Conservation (phyloP, 257 asterid species). For the Solanum tacnaense region DNA sequence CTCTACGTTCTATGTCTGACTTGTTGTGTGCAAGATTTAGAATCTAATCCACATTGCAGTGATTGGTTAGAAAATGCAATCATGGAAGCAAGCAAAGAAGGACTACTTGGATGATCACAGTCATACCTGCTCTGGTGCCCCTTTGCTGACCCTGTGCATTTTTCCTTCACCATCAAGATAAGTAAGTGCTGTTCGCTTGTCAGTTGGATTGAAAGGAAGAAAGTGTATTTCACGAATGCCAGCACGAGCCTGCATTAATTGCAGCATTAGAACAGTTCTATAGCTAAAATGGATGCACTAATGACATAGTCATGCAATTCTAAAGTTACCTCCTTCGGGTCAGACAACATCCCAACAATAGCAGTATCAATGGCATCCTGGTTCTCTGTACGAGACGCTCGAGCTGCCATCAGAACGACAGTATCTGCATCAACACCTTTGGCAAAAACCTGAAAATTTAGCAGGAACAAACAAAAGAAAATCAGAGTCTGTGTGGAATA, state of each 20-base stretch:
- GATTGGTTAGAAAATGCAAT: constrained; percentile 3
- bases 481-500: neutral
- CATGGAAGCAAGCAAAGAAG: neutral
- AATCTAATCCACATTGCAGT: constrained; percentile 11
- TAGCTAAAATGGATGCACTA: neutral
- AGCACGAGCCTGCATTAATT: constrained; percentile 65
- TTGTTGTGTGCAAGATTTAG: constrained; percentile 36
- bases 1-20: constrained; percentile 39
- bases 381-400: constrained; percentile 91
- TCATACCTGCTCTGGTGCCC: constrained; percentile 96
- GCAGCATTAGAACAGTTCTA: neutral
- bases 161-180: constrained; percentile 75
- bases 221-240: constrained; percentile 89
- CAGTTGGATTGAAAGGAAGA: constrained; percentile 96
- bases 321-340: constrained; percentile 80
- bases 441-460: constrained; percentile 54
- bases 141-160: constrained; percentile 98
- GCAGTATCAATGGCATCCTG: constrained; percentile 97
- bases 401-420: constrained; percentile 96
- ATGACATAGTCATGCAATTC: neutral
- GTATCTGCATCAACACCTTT: constrained; percentile 86
- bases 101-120: neutral
- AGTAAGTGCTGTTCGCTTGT: constrained; percentile 89
- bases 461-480: neutral
- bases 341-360: constrained; percentile 93